A percentile compares a stretch with the other conserved stretches of the same genome.
These are phyloP conservation scores for Acanthamoeba polyphaga DNA, from an alignment of 208 protist genomes.

Conservation along the genomic window DNA sequence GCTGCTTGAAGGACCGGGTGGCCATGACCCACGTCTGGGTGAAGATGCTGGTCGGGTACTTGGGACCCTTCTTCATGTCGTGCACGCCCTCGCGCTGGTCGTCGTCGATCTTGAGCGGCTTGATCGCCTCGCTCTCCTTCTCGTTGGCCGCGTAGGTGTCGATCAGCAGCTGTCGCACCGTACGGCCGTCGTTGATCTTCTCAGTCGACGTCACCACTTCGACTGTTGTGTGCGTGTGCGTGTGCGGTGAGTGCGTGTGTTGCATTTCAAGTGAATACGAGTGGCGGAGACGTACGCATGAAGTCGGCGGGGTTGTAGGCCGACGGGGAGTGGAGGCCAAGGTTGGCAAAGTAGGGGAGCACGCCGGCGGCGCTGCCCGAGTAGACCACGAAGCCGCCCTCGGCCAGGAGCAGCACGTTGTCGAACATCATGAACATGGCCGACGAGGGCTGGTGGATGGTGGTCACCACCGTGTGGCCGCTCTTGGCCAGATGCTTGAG, in stretches of 20 bases:
- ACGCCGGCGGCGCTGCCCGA: conserved; percentile 19
- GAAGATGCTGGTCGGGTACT: conserved; percentile 66
- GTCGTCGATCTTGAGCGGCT: neutral
- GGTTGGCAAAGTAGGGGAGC: conserved; percentile 52
- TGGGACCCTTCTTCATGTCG: conserved; percentile 73
- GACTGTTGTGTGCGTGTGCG: neutral
- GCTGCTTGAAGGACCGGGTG: conserved; percentile 71
- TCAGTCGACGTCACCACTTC: conserved; percentile 61
- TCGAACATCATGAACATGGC: conserved; percentile 90
- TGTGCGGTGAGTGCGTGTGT: neutral
- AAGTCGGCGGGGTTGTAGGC: conserved; percentile 80
- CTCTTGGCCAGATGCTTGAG: conserved; percentile 89
- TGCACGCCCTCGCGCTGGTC: neutral
- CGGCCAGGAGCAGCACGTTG: conserved; percentile 74
- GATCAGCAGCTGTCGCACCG: conserved; percentile 69
- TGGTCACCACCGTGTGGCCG: conserved; percentile 94
- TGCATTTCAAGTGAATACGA: neutral
- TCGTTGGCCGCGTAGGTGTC: conserved; percentile 58
- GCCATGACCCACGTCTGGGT: conserved; percentile 68
- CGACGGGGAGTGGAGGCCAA: conserved; percentile 71
- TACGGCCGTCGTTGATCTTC: conserved; percentile 62
- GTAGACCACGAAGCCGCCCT: conserved; percentile 66
- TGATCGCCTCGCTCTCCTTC: neutral
- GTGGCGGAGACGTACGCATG: conserved; percentile 52
- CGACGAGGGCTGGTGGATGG: conserved; percentile 96